Evolutionary conservation across 192 early-diverging fungal species (phyloP), one percentile per base, ranked within the genome.

Genomic region (Kappamyces sp.): DNA sequence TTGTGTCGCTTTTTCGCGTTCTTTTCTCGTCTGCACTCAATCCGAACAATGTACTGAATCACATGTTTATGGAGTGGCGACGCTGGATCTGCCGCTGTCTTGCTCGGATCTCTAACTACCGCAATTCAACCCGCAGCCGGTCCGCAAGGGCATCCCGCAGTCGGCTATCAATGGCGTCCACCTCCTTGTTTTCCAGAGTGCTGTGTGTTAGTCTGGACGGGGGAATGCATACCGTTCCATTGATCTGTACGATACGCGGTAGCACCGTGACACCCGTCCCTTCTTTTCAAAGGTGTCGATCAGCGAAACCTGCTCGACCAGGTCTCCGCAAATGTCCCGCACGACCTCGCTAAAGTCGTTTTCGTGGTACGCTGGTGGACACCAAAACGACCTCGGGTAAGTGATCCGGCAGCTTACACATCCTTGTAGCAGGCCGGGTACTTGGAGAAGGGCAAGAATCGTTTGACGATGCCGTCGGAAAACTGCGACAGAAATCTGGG

Each of bases 261-360:
- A 99, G 67, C 93, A 99, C 30, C 82, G 73, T 58, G 91, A 93
- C 32, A 75, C 73, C 49, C 74, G 78, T 29, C 30, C 38, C 30
- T 43, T 33, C 88, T 85, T 0, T 90, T 89, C 72, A 61, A 99
- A 99, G 38, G 85, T 75, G 70, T 99, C 93, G 57, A 98, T 83
- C 87, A 93, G 66, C 37, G 84, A 76, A 33, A 93, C 91, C 54
- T 88, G 82, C 70, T 98, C 93, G 0, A 84, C 91, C 60, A 93
- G 72, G 64, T 98, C 96, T 35, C 91, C 90, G 7, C 92, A 92
- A n/a, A 84, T 82, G 58, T 88, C 88, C 45, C 96, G 79, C 3
- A 98, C 88, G 49, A 93, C 65, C 54, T 96, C 92, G 69, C 86
- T 88, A 72, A 98, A 83, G 61, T 96, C 90, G 69, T 96, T 98